Evolutionary conservation across 2,329 filamentous ascomycete genomes (phyloP), one percentile per base, ranked within the genome.

Genomic region (Chrysoporthe austroafricana): DNA sequence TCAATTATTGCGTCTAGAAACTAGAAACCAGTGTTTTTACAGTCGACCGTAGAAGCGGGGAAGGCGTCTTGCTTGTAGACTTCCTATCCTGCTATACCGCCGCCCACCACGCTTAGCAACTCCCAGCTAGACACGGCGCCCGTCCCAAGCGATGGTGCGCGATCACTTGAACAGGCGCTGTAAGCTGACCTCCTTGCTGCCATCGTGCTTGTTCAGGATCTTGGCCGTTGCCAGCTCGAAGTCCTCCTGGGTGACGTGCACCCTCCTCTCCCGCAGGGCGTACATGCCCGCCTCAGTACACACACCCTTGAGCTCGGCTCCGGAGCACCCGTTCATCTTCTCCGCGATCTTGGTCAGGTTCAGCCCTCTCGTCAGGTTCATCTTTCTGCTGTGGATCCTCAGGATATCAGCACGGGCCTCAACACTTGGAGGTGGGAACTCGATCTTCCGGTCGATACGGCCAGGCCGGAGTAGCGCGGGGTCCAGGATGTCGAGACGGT

Each of bases 261-360:
- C 95, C 81, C 96, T 90, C 77, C 96, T 87, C 83, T 99, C 96
- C 74, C 96, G 90, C 72, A 99, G 85, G 16, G 96, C 96, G 77
- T 96, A 99, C 96, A 99, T 99, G 75, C 96, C 96, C 2, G 96
- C 94, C 81, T 99, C 96, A 58, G 96, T 99, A 80, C 96, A 99
- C 60, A 99, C 96, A 83, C 96, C 96, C 88, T 99, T 99, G 74
- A 99, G 82, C 82, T 99, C 96, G 65, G 96, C 96, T 70, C 96
- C 96, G 3, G 94, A 97, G 81, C 96, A 99, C 63, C 96, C 96
- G 76, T 97, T 97, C 96, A 99, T 99, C 88, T 98, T 98, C 85
- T 99, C 96, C 42, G 96, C 96, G 75, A 98, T 97, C 89, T 99
- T 99, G 75, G 88, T 97, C 72, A 99, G 84, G 82, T 99, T 97